Evolutionary conservation across 768 basidiomycete species (phyloP), one percentile per base, ranked within the genome.

Genomic region (Boletus rufocinnamomeus): DNA sequence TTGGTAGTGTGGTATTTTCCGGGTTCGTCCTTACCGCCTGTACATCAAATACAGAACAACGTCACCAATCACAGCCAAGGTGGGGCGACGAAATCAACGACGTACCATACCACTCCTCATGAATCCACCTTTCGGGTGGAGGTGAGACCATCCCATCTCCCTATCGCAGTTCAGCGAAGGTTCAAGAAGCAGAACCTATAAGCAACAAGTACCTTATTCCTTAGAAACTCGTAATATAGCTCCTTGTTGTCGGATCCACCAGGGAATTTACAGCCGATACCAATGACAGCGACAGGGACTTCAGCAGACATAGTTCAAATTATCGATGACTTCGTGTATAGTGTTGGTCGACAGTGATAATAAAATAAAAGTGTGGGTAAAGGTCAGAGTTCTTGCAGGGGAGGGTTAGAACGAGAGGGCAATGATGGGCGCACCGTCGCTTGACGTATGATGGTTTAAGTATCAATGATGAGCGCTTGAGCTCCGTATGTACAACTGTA

Each of bases 191-290:
- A 56, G 16, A 35, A 3, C 6, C 8, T 13, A 6, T 7, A 30
- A 30, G 21, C 1, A 32, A 41, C 32, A 17, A 11, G 16, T 32
- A 71, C 71, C 64, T 72, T 71, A 35, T 66, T 71, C 50, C 71
- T 60, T 10, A 71, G 48, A 57, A 71, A 72, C 43, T 72, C 68
- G 34, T 73, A 71, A 35, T 66, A 72, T 19, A 71, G 32, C 10
- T 69, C 63, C 32, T 69, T 68, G 53, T 72, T 71, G 28, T 72
- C 71, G 21, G 72, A 72, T 46, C 67, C 69, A 44, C 69, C 69
- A 48, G 71, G 70, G 41, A 72, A 73, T 59, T 66, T 71, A 52
- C 72, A 71, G n/a, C 71, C 71, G 32, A 72, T 73, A 25, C 71
- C 72, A 44, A 72, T 65, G 47, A 73, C 45, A 19, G 71, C 72